A percentile compares a stretch with the other conserved stretches of the same genome.
phyloP scores from a whole-genome alignment of 148 eudicot species.

The Rheum nobile region DNA sequence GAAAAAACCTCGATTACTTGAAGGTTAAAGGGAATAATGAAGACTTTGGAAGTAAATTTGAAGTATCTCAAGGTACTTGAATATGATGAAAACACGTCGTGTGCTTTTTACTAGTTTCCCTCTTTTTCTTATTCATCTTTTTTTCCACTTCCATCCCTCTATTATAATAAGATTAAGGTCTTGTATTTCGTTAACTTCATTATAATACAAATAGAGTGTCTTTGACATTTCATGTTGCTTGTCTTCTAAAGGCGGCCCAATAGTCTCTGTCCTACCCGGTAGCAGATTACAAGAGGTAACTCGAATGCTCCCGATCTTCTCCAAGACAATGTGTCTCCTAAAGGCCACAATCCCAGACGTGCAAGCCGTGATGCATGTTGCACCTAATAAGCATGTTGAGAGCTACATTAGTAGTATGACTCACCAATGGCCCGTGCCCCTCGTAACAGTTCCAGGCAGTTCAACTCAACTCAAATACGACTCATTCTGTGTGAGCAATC shows the following conservation, averaged over 20 bases:
- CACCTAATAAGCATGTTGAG: slow-evolving; percentile 71
- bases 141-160: not conserved
- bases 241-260: slow-evolving; percentile 36
- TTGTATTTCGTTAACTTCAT: not conserved
- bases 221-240: not conserved
- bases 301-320: slow-evolving; percentile 84
- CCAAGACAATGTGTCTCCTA: slow-evolving; percentile 41
- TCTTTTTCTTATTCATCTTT: not conserved
- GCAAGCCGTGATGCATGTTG: slow-evolving; percentile 53
- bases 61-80: slow-evolving; percentile 53
- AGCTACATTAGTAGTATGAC: slow-evolving; percentile 33
- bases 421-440: slow-evolving; percentile 46
- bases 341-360: slow-evolving; percentile 40
- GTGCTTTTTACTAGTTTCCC: not conserved
- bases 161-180: not conserved
- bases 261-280: slow-evolving; percentile 79
- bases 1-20: slow-evolving; percentile 24
- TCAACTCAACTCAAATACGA: slow-evolving; percentile 42
- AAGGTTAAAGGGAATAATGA: slow-evolving; percentile 42
- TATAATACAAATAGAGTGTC: not conserved
- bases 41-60: slow-evolving; percentile 37
- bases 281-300: slow-evolving; percentile 93
- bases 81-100: not conserved
- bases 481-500: slow-evolving; percentile 54
- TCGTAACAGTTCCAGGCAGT: slow-evolving; percentile 54